Evolutionary conservation across 139 green algal species (phyloP).

Genomic region (Tetradesmus lagerheimii): DNA sequence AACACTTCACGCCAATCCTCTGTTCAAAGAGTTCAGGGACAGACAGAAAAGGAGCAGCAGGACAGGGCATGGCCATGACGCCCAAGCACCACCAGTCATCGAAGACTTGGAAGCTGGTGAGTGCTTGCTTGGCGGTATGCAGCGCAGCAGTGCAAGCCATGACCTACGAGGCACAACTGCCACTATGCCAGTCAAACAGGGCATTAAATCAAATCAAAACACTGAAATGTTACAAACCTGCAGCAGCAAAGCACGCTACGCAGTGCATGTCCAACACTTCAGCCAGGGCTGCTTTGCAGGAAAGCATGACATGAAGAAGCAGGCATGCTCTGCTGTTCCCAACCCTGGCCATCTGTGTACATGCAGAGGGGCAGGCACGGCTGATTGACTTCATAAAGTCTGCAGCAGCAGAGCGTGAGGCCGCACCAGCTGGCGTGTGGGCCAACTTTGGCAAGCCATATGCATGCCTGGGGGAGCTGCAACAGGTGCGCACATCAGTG

Average conservation of each 20-base stretch:
- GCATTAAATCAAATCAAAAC: no score
- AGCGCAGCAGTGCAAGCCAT: background rate
- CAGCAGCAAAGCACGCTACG: no score
- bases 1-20: constrained; percentile 29
- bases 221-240: no score
- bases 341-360: background rate
- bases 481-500: constrained; percentile 30
- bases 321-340: background rate
- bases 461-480: constrained; percentile 25
- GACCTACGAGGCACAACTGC: background rate
- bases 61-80: background rate
- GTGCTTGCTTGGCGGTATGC: background rate
- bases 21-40: constrained; percentile 36
- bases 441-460: constrained; percentile 47
- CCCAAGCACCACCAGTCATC: constrained; percentile 13
- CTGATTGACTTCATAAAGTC: constrained; percentile 31
- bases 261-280: no score
- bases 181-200: background rate
- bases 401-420: constrained; percentile 21
- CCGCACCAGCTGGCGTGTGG: constrained; percentile 29
- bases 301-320: no score
- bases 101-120: constrained; percentile 50
- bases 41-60: constrained; percentile 15
- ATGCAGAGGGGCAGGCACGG: constrained; percentile 37
- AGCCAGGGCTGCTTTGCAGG: no score